phyloP scores from a whole-genome alignment of 257 asterid species.

The Mitragyna speciosa region DNA sequence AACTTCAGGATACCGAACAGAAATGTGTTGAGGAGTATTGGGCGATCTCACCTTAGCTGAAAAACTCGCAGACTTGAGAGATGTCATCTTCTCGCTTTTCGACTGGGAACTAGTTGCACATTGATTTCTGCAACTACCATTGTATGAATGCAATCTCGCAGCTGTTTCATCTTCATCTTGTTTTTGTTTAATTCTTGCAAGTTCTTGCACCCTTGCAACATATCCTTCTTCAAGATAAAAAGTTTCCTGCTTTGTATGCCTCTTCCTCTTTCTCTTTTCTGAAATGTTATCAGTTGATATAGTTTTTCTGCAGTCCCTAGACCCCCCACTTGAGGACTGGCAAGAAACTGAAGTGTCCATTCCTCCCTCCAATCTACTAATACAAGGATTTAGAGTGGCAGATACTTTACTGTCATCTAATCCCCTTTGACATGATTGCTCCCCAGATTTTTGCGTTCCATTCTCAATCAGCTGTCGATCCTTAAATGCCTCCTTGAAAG shows the following conservation, averaged over 20 bases:
- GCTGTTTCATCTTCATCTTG: conserved; percentile 74
- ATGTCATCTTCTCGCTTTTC: conserved; percentile 42
- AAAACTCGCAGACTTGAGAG: conserved; percentile 61
- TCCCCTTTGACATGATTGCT: conserved; percentile 29
- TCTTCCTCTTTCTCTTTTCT: conserved; percentile 42
- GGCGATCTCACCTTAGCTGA: conserved; percentile 63
- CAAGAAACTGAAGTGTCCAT: conserved; percentile 31
- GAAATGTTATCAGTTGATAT: conserved; percentile 30
- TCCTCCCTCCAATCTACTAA: conserved; percentile 33
- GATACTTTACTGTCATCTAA: conserved; percentile 6
- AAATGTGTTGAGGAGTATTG: conserved; percentile 37
- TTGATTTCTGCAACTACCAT: conserved; percentile 55
- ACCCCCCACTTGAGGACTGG: conserved; percentile 28
- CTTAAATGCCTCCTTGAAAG: conserved; percentile 83
- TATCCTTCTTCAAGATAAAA: conserved; percentile 55
- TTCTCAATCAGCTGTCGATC: conserved; percentile 33
- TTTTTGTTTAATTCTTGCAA: conserved; percentile 73
- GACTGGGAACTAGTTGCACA: conserved; percentile 26
- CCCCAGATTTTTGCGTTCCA: conserved; percentile 33
- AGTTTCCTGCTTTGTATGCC: conserved; percentile 26
- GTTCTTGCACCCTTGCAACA: conserved; percentile 69
- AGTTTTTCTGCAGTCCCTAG: conserved; percentile 19
- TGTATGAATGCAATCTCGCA: conserved; percentile 69
- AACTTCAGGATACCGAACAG: conserved; percentile 70
- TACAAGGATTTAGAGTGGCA: conserved; percentile 27